These are phyloP conservation scores for Russula emetica DNA, from an alignment of 768 basidiomycete genomes.

Conservation along the genomic window DNA sequence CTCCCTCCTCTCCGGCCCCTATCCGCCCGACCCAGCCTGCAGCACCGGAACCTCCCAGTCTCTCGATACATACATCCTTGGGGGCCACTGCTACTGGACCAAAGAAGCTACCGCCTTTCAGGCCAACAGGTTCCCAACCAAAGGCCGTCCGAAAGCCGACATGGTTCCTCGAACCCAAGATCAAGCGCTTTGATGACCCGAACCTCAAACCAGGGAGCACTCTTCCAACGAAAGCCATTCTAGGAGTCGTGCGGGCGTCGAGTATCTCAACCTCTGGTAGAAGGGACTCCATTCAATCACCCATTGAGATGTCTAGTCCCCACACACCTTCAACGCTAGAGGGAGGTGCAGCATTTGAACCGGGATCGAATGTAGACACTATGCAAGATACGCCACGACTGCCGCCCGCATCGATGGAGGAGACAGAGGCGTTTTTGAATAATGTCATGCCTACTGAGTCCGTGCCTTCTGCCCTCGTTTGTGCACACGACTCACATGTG, in stretches of 20 bases:
- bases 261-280: conserved; percentile 1
- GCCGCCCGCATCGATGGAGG: conserved; percentile 23
- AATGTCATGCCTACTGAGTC: conserved; percentile 42
- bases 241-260: conserved; percentile 6
- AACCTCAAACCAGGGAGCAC: conserved; percentile 23
- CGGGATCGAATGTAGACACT: neutral
- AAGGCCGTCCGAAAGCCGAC: conserved; percentile 17
- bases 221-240: conserved; percentile 23
- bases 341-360: neutral
- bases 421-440: conserved; percentile 39
- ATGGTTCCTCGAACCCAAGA: conserved; percentile 31
- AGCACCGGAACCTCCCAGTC: neutral
- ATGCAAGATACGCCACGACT: conserved; percentile 15
- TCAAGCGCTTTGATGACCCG: conserved; percentile 33
- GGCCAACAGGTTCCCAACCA: neutral
- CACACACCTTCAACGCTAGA: neutral
- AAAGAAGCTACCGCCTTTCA: neutral
- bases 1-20: conserved; percentile 26
- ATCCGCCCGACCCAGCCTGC: neutral
- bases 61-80: neutral
- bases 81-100: neutral
- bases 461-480: conserved; percentile 18
- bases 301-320: neutral
- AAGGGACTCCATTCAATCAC: conserved; percentile 8
- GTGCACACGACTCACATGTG: neutral